Evolutionary conservation across 1,284 basidiomycete genomes (phyloP).

Genomic region (Phellinidium pouzarii): DNA sequence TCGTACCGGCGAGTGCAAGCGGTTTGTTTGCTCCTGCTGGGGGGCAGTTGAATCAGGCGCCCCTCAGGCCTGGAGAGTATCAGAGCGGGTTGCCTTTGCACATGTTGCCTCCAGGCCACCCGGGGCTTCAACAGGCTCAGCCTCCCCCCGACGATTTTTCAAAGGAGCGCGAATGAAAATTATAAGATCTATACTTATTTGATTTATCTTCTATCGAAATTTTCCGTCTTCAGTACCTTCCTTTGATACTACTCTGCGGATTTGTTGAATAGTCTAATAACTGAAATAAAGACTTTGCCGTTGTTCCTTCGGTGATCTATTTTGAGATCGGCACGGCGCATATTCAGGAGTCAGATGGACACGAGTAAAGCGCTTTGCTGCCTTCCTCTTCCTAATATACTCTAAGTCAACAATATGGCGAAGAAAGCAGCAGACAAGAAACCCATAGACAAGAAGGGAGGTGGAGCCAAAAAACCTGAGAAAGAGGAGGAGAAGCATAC

Average conservation of each 20-base stretch:
- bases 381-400: no score
- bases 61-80: neutral
- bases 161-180: neutral
- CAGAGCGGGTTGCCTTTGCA: neutral
- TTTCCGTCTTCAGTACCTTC: no score
- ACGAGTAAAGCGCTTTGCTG: no score
- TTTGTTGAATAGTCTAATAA: no score
- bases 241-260: no score
- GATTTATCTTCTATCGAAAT: neutral
- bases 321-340: no score
- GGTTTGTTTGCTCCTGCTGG: neutral
- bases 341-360: no score
- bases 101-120: neutral
- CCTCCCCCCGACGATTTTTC: neutral
- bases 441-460: slow-evolving; percentile 8
- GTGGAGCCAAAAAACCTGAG: slow-evolving; percentile 7
- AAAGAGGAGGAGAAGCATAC: slow-evolving; percentile 4
- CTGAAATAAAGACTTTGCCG: no score
- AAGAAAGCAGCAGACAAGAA: slow-evolving; percentile 18
- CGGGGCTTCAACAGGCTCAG: neutral
- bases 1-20: neutral
- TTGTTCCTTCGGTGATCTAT: no score
- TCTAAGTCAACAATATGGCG: no score
- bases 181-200: slow-evolving; percentile 1
- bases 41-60: neutral